Conservation (phyloP, 768 basidiomycete genomes). For the Suillus cothurnatus region DNA sequence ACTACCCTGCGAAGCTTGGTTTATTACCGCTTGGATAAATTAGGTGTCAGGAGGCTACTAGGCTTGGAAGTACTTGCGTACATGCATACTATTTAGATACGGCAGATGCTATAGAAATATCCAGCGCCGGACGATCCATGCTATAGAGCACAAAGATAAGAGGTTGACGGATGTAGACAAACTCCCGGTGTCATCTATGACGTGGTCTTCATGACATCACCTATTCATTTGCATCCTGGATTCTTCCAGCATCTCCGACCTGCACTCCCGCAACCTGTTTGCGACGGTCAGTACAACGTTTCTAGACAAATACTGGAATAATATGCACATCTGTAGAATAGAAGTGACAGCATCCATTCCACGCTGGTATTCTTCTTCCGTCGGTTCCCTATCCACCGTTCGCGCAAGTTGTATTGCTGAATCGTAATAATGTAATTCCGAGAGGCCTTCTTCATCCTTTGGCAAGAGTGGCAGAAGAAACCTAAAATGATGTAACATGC, state of each 20-base stretch:
- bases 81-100: neutral
- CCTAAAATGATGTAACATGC: constrained; percentile 81
- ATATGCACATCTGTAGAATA: constrained; percentile 61
- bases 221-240: constrained; percentile 47
- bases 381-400: constrained; percentile 58
- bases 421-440: constrained; percentile 75
- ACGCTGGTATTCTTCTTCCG: constrained; percentile 64
- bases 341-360: constrained; percentile 64
- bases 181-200: neutral
- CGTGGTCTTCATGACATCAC: neutral
- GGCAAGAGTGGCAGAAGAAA: constrained; percentile 67
- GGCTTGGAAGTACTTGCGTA: neutral
- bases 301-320: neutral
- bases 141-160: neutral
- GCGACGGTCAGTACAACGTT: neutral
- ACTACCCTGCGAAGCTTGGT: neutral
- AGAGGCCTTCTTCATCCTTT: constrained; percentile 63
- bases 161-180: neutral
- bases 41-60: neutral
- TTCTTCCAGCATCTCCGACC: constrained; percentile 62
- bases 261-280: constrained; percentile 61
- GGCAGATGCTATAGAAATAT: neutral
- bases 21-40: neutral
- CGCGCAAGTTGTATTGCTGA: constrained; percentile 74
- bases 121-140: neutral